Evolutionary conservation across 768 basidiomycete genomes (phyloP).

Genomic region (Lentinus tigrinus): DNA sequence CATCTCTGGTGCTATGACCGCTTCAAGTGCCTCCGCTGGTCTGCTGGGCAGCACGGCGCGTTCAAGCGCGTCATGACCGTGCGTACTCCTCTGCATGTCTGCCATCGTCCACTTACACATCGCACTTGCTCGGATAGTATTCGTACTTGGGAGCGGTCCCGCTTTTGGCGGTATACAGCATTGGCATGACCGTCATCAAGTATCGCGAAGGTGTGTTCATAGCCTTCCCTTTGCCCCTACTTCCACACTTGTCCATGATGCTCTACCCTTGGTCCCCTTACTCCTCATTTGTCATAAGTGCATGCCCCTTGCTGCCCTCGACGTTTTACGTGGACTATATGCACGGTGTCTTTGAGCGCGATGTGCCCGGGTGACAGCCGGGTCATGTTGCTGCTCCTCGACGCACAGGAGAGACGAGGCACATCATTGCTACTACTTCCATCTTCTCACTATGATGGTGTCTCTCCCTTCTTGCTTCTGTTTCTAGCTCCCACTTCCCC

Average conservation of each 20-base stretch:
- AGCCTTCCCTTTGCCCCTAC: constrained; percentile 12
- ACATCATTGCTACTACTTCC: no score
- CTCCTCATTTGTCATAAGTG: no score
- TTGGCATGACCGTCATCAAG: constrained; percentile 63
- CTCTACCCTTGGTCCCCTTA: not conserved
- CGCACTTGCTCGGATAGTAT: constrained; percentile 42
- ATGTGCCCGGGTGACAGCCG: no score
- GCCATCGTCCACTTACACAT: not conserved
- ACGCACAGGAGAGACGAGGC: no score
- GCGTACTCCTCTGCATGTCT: constrained; percentile 27
- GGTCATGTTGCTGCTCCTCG: no score
- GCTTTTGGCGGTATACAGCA: constrained; percentile 61
- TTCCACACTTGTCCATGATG: not conserved
- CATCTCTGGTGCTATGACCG: constrained; percentile 83
- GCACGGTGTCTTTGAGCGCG: no score
- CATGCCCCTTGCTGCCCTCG: no score
- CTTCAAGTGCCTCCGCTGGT: constrained; percentile 75
- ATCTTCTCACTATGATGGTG: no score
- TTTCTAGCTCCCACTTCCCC: no score
- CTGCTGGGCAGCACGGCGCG: constrained; percentile 75
- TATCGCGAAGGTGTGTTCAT: constrained; percentile 62
- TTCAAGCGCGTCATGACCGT: constrained; percentile 93
- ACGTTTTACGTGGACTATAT: no score
- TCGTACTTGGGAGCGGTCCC: constrained; percentile 75
- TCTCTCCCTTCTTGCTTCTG: no score